Conservation (phyloP, 345 rosid genomes). For the Salix koriyanagi region DNA sequence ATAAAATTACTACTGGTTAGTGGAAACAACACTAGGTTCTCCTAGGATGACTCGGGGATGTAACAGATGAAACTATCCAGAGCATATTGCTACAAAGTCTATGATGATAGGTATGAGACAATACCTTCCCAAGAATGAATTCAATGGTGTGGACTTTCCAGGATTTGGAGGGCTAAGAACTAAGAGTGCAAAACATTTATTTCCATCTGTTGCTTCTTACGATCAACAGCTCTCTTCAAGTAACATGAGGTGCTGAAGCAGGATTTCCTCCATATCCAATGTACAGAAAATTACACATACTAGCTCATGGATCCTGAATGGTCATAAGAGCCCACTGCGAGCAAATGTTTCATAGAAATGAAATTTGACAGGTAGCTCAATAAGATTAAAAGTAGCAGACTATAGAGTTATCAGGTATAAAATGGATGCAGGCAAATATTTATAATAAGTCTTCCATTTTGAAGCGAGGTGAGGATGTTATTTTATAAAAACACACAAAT, state of each 20-base stretch:
- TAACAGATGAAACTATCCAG: constrained; percentile 9
- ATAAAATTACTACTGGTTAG: constrained; percentile 1
- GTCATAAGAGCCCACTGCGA: constrained; percentile 86
- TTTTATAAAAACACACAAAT: not conserved
- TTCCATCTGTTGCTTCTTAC: constrained; percentile 67
- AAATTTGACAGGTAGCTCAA: constrained; percentile 13
- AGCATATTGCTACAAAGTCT: constrained; percentile 2
- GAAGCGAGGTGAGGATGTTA: not conserved
- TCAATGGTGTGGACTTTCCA: constrained; percentile 66
- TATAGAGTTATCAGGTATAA: constrained; percentile 13
- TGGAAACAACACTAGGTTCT: not conserved
- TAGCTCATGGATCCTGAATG: constrained; percentile 46
- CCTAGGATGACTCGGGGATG: not conserved
- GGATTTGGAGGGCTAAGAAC: constrained; percentile 72
- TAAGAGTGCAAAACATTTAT: constrained; percentile 60
- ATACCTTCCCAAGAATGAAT: constrained; percentile 70
- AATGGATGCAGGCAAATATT: not conserved
- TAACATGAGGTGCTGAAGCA: constrained; percentile 53
- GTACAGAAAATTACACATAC: constrained; percentile 68
- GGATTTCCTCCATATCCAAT: constrained; percentile 67
- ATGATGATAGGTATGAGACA: constrained; percentile 9
- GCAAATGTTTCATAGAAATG: constrained; percentile 21
- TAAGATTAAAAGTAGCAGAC: constrained; percentile 10
- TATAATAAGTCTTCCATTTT: not conserved
- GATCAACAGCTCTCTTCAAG: constrained; percentile 60